A percentile compares a stretch with the other conserved stretches of the same genome.
Evolutionary conservation across 805 yeast genomes (phyloP).

Genomic region (Blastobotrys muscicola): DNA sequence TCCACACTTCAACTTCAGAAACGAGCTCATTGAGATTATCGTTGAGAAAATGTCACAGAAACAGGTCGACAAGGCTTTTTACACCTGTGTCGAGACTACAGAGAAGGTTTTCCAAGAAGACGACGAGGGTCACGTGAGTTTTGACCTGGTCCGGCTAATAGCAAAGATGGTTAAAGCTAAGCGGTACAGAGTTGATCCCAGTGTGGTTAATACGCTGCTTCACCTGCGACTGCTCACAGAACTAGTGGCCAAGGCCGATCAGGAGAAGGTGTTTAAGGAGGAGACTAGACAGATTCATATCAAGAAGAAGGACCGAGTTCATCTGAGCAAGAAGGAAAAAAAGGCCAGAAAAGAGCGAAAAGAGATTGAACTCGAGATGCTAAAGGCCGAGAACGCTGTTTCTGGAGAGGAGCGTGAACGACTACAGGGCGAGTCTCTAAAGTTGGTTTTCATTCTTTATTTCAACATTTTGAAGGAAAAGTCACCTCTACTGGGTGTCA

Average conservation of each 20-base stretch:
- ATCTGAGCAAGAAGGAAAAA: constrained; percentile 80
- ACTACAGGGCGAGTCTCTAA: constrained; percentile 75
- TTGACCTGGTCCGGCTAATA: constrained; percentile 60
- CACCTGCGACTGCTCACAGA: constrained; percentile 41
- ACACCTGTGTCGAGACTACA: constrained; percentile 51
- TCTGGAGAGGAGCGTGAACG: constrained; percentile 81
- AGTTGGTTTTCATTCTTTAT: constrained; percentile 61
- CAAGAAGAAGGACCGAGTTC: constrained; percentile 82
- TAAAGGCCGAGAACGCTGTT: constrained; percentile 77
- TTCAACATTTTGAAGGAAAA: constrained; percentile 63
- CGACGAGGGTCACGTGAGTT: constrained; percentile 67
- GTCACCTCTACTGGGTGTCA: constrained; percentile 68
- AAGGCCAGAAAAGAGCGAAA: constrained; percentile 81
- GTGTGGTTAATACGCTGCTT: constrained; percentile 62
- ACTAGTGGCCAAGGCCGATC: constrained; percentile 27
- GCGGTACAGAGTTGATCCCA: constrained; percentile 73
- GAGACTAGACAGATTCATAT: constrained; percentile 40
- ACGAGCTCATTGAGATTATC: constrained; percentile 60
- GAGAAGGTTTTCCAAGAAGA: constrained; percentile 71
- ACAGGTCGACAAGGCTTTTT: constrained; percentile 39
- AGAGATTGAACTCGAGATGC: constrained; percentile 81
- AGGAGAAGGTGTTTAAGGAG: constrained; percentile 37
- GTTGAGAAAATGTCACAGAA: constrained; percentile 57
- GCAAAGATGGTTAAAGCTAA: constrained; percentile 64
- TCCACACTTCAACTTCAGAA: constrained; percentile 71